Evolutionary conservation across 192 early-diverging fungal species (phyloP), one percentile per base, ranked within the genome.

Genomic region (Backusella morwellensis): DNA sequence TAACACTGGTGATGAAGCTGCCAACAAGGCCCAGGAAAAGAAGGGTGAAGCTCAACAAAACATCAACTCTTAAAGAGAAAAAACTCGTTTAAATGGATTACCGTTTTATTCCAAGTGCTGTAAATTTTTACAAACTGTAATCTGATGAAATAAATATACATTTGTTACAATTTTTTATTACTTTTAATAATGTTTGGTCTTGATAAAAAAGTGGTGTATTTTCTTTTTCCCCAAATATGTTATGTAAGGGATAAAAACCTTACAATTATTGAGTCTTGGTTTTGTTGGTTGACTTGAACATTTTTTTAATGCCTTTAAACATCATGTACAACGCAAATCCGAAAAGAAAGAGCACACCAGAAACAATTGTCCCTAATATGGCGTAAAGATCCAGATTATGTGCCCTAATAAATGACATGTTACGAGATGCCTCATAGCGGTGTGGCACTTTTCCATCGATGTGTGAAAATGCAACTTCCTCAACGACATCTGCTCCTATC

Each of bases 31-130:
- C 8, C 56, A 75, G n/a, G n/a, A 67, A 32, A 75, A 75, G 38
- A 44, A 59, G 40, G 74, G 74, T 12, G 74, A 75, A 68, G 74
- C 74, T 34, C 63, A 75, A 68, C 66, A 75, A 66, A 26, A 14
- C n/a, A 5, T 68, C 2, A 75, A 75, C 63, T 50, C 70, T 17
- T 72, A 72, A 47, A 26, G 7, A 59, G 1, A 4, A 4, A n/a
- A 17, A 11, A 3, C 21, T 21, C 8, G 15, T 9, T 29, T 29
- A 63, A 59, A 56, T 56, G 56, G 56, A 63, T 63, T 63, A 63
- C 11, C 9, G 23, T 63, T 63, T 63, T 63, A 63, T 63, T 63
- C 56, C 56, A 29, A 32, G 23, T 63, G 11, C 12, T 63, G 23
- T 63, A 63, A 63, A 63, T 63, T 23, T 19, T 63, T 26, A 29